Base-by-base conservation (phyloP, 306 rosid species). In the Urtica urens region DNA sequence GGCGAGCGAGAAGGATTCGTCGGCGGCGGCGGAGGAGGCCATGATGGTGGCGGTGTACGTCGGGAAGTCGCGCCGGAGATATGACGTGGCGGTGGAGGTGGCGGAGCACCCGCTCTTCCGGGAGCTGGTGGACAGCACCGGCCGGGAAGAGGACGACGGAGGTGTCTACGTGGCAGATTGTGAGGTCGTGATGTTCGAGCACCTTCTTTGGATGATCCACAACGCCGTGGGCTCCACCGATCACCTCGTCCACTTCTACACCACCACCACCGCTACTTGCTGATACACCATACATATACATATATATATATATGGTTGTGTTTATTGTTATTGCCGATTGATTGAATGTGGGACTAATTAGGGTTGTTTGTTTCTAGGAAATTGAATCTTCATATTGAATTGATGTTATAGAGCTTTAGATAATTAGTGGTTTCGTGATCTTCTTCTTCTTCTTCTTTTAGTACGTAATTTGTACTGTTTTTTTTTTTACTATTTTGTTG, bases 131-230 rank as follows among this genome's bases (percentile, higher is more conserved):
- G 97, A 78, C 48, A 75, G 60, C 63, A 27, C 17, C 29, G 55
- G 31, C 3, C 26, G 47, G 11, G 41, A 20, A n/a, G 68, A 51
- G 29, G 55, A 34, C 3, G 52, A 54, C 3, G 41, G 57, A 10
- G 68, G 57, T 1, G 82, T 68, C 6, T 60, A 78, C 1, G 74
- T 64, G 22, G 81, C 81, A 23, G 56, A 83, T 0, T 83, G 97
- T 46, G 95, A 88, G 66, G 95, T 88, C 35, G 97, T 88, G 42
- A 55, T 88, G 73, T 88, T 88, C 14, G 95, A 88, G 61, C 97
- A 88, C 68, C 60, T 88, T 70, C 47, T 88, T 30, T 88, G 97
- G 97, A 84, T 88, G 90, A 81, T 88, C 11, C 80, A 83, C 40
- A 76, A 80, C 33, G 75, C 78, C 58, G 40, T 16, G 7, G 95